Conservation (phyloP, 768 basidiomycete species). For the Psilocybe cyanescens region DNA sequence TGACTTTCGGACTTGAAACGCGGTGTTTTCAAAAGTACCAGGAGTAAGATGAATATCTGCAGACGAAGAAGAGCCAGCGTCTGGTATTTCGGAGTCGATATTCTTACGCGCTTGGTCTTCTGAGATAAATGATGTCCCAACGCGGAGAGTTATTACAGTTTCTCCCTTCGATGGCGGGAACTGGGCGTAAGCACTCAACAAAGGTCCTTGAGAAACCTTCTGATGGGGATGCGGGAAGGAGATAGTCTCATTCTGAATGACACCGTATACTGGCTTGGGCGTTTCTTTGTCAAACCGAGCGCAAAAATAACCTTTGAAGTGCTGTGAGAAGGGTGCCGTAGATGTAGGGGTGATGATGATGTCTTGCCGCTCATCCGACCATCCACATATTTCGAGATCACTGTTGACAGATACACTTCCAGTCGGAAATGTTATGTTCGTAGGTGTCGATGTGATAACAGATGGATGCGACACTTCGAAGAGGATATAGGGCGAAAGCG, state of each 20-base stretch:
- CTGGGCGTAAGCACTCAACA: slow-evolving; percentile 54
- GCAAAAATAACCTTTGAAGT: slow-evolving; percentile 63
- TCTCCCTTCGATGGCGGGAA: slow-evolving; percentile 36
- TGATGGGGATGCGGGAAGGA: slow-evolving; percentile 24
- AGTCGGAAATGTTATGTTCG: slow-evolving; percentile 53
- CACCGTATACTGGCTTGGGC: slow-evolving; percentile 41
- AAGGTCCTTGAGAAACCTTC: slow-evolving; percentile 39
- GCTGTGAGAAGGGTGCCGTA: slow-evolving; percentile 33
- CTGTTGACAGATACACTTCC: slow-evolving; percentile 50
- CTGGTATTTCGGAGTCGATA: slow-evolving; percentile 41
- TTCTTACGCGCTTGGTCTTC: slow-evolving; percentile 64
- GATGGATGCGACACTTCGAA: slow-evolving; percentile 70
- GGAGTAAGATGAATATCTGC: slow-evolving; percentile 10
- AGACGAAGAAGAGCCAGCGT: slow-evolving; percentile 2
- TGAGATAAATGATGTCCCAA: slow-evolving; percentile 79
- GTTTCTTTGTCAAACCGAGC: slow-evolving; percentile 57
- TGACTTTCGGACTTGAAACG: slow-evolving; percentile 43
- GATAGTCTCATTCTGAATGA: slow-evolving; percentile 48
- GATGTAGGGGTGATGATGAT: slow-evolving; percentile 65
- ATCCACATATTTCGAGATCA: slow-evolving; percentile 49
- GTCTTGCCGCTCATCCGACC: slow-evolving; percentile 73
- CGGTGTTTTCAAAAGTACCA: slow-evolving; percentile 54
- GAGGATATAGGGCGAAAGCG: slow-evolving; percentile 49
- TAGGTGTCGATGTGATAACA: slow-evolving; percentile 54
- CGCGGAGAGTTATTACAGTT: slow-evolving; percentile 50